Conservation (phyloP, 108 stramenopile genomes). For the Parietichytrium sp. region DNA sequence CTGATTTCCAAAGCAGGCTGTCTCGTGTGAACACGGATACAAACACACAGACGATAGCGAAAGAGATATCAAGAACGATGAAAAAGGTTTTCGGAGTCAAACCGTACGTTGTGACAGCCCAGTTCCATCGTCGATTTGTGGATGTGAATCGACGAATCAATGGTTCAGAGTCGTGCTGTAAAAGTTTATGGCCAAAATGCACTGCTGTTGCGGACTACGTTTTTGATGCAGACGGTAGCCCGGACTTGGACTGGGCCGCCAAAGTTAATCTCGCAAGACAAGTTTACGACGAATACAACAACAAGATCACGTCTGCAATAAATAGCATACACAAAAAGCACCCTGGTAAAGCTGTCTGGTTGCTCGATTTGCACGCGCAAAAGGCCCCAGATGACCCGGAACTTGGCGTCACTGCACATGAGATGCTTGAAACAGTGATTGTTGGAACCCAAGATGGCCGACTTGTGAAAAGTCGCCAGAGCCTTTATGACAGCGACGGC, state of each 20-base stretch:
- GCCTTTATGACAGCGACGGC: not conserved
- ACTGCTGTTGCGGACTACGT: conserved; percentile 13
- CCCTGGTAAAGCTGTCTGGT: not conserved
- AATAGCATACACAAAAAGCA: not conserved
- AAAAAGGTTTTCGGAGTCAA: not conserved
- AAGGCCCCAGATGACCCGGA: not conserved
- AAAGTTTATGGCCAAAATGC: conserved; percentile 16
- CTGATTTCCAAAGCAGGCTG: conserved; percentile 3
- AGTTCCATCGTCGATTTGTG: conserved; percentile 19
- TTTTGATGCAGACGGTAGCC: not conserved
- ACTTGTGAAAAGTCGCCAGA: not conserved
- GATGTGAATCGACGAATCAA: conserved; percentile 34
- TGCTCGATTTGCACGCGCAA: conserved; percentile 14
- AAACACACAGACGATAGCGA: conserved; percentile 28
- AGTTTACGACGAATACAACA: conserved; percentile 1
- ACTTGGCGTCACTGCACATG: not conserved
- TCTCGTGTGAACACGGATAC: conserved; percentile 3
- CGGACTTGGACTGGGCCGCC: not conserved
- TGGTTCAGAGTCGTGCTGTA: conserved; percentile 15
- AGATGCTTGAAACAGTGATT: conserved; percentile 3
- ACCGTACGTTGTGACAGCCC: not conserved
- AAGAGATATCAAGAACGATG: not conserved
- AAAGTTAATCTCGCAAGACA: not conserved
- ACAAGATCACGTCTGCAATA: not conserved
- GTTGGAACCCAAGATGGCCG: conserved; percentile 20